Evolutionary conservation across 1,284 basidiomycete species (phyloP).

Genomic region (Sutorius eximius): DNA sequence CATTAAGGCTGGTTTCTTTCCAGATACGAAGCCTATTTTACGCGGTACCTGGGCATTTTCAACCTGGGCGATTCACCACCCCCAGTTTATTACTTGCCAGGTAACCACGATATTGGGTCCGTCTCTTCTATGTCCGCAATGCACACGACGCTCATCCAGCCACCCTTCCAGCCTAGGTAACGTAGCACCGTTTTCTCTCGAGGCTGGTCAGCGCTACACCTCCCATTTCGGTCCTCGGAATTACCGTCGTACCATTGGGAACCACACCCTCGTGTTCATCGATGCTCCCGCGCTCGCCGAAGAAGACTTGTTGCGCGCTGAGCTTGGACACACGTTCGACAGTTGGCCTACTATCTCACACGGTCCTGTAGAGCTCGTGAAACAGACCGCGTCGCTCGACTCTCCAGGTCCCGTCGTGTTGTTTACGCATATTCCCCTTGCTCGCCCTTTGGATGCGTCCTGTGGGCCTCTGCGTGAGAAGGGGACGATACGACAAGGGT

Average conservation of each 20-base stretch:
- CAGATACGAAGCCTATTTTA: constrained; percentile 63
- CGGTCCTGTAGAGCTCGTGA: constrained; percentile 75
- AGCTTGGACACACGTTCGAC: constrained; percentile 49
- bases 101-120: constrained; percentile 84
- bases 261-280: constrained; percentile 70
- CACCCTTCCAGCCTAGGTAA: constrained; percentile 47
- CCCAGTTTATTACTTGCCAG: constrained; percentile 70
- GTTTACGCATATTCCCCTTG: constrained; percentile 81
- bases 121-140: constrained; percentile 14
- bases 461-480: constrained; percentile 79
- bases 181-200: constrained; percentile 48
- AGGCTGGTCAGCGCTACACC: constrained; percentile 52
- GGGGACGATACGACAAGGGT: constrained; percentile 70
- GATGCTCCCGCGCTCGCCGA: constrained; percentile 74
- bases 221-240: constrained; percentile 60
- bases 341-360: constrained; percentile 59
- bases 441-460: constrained; percentile 62
- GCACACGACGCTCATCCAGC: constrained; percentile 1
- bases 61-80: constrained; percentile 38
- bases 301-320: constrained; percentile 71
- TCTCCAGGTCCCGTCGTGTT: constrained; percentile 58
- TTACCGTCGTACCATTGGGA: constrained; percentile 50
- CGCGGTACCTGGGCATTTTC: constrained; percentile 67
- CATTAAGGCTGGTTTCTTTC: constrained; percentile 18
- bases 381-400: constrained; percentile 44